Evolutionary conservation across 2,329 filamentous ascomycete species (phyloP).

Genomic region (Hypocreales sp.): DNA sequence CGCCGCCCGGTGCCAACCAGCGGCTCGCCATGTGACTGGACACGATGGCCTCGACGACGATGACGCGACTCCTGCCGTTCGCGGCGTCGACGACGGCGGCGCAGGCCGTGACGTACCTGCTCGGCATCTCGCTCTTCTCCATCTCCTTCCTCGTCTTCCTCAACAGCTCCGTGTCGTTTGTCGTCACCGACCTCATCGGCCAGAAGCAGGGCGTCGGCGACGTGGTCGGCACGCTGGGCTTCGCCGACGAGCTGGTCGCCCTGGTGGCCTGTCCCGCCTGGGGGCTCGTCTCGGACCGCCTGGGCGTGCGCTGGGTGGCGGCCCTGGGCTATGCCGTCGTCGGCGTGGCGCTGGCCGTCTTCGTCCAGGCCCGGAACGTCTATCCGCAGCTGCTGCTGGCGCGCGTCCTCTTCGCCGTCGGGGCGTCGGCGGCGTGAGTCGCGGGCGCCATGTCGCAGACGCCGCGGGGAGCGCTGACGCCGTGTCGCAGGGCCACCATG

Average conservation of each 20-base stretch:
- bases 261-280: slow-evolving; percentile 67
- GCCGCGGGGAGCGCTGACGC: too few relatives aligned
- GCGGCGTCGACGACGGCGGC: slow-evolving; percentile 40
- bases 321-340: slow-evolving; percentile 73
- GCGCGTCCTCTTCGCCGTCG: slow-evolving; percentile 74
- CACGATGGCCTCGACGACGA: slow-evolving; percentile 18
- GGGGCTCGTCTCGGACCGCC: slow-evolving; percentile 62
- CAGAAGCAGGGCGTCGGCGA: slow-evolving; percentile 59
- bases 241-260: slow-evolving; percentile 70
- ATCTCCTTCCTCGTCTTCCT: slow-evolving; percentile 85
- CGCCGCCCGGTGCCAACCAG: too few relatives aligned
- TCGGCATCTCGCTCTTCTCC: slow-evolving; percentile 71
- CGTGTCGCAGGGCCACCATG: slow-evolving; percentile 81
- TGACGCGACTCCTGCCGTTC: slow-evolving; percentile 39
- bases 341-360: slow-evolving; percentile 57
- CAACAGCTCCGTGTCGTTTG: slow-evolving; percentile 71
- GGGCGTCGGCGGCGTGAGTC: slow-evolving; percentile 73
- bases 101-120: slow-evolving; percentile 59
- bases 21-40: slow-evolving; percentile 6
- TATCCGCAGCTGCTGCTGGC: slow-evolving; percentile 81
- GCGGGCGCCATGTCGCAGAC: too few relatives aligned
- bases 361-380: slow-evolving; percentile 75
- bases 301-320: slow-evolving; percentile 58
- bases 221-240: slow-evolving; percentile 71
- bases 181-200: slow-evolving; percentile 69